Conservation (phyloP, 2,329 filamentous ascomycete species). For the Penicillium sp. region DNA sequence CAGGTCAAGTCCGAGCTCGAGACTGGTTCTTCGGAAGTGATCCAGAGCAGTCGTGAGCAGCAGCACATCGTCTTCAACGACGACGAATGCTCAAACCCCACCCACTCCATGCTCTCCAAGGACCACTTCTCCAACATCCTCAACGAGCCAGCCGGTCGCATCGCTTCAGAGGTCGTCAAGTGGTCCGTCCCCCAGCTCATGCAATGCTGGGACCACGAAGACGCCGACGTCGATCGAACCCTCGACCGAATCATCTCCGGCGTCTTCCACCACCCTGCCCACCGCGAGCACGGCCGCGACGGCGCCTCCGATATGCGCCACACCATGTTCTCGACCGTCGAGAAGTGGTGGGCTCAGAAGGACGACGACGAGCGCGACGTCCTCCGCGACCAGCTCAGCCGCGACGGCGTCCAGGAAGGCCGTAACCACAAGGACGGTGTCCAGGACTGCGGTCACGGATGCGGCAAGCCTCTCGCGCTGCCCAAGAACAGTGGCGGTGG, state of each 20-base stretch:
- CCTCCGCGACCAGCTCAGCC: constrained; percentile 73
- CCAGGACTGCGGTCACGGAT: constrained; percentile 81
- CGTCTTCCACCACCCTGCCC: constrained; percentile 85
- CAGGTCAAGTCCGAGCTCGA: constrained; percentile 86
- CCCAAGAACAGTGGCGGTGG: constrained; percentile 53
- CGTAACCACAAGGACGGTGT: constrained; percentile 87
- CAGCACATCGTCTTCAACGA: constrained; percentile 86
- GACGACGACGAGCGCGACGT: constrained; percentile 63
- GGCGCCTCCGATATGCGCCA: constrained; percentile 71
- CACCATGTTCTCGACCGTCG: constrained; percentile 76
- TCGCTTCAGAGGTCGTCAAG: constrained; percentile 74
- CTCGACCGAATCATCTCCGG: constrained; percentile 77
- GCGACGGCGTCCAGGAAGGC: constrained; percentile 73
- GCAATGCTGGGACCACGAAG: constrained; percentile 79
- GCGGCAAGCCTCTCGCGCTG: constrained; percentile 77
- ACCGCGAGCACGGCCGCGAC: constrained; percentile 69
- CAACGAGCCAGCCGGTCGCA: constrained; percentile 83
- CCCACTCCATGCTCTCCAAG: constrained; percentile 94
- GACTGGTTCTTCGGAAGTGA: constrained; percentile 83
- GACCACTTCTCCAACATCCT: constrained; percentile 91
- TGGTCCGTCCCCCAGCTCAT: constrained; percentile 92
- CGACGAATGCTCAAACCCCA: constrained; percentile 75
- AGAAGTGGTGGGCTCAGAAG: constrained; percentile 79
- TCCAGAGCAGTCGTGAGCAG: constrained; percentile 78
- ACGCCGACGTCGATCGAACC: constrained; percentile 67